phyloP scores from a whole-genome alignment of 192 early-diverging fungal species.

The Phlyctochytrium arcticum region DNA sequence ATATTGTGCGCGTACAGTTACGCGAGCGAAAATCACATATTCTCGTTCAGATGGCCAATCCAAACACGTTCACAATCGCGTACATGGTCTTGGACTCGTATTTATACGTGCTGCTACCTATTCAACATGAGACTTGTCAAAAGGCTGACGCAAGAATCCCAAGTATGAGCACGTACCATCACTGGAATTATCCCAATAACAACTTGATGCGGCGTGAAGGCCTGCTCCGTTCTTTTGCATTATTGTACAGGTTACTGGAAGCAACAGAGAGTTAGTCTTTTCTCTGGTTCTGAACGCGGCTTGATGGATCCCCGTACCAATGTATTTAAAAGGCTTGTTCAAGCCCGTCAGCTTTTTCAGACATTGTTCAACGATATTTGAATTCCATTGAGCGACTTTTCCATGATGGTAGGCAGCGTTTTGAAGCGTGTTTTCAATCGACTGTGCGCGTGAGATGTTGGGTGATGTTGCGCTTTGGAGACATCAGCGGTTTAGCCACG shows the following conservation, averaged over 20 bases:
- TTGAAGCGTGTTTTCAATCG: constrained; percentile 58
- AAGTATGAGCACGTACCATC: constrained; percentile 52
- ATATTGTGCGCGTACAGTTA: no score
- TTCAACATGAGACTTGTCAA: background rate
- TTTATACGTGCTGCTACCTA: constrained; percentile 70
- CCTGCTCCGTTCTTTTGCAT: constrained; percentile 82
- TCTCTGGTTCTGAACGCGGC: background rate
- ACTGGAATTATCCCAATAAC: constrained; percentile 70
- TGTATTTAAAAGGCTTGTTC: constrained; percentile 75
- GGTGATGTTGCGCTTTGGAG: background rate
- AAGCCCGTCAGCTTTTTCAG: constrained; percentile 63
- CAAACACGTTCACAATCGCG: constrained; percentile 74
- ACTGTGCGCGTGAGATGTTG: no score
- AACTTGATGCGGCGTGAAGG: constrained; percentile 67
- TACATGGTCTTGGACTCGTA: constrained; percentile 78
- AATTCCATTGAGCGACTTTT: constrained; percentile 75
- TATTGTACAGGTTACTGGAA: constrained; percentile 67
- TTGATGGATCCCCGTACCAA: constrained; percentile 44
- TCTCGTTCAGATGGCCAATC: constrained; percentile 41
- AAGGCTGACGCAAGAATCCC: background rate
- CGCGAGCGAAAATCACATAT: no score
- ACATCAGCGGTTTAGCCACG: background rate
- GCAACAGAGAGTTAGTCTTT: background rate
- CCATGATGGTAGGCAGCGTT: constrained; percentile 69
- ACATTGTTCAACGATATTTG: constrained; percentile 61